A percentile compares a stretch with the other conserved stretches of the same genome.
phyloP scores from a whole-genome alignment of 78 protist genomes.

The Creolimax fragrantissima region DNA sequence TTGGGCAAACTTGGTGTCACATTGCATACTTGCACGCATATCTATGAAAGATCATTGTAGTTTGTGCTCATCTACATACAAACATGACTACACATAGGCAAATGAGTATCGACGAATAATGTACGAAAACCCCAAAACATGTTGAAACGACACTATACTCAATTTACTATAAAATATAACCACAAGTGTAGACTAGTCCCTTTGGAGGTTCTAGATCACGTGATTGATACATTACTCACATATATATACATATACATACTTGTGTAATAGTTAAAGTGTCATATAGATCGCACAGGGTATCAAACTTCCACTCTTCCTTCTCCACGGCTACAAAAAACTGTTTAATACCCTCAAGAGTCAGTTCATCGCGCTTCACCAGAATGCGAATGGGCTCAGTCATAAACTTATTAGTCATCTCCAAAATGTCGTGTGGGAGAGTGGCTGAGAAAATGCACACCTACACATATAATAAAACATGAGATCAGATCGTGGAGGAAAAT shows the following conservation, averaged over 20 bases:
- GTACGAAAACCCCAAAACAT: no score
- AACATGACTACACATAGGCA: no score
- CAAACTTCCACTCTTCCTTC: conserved; percentile 98
- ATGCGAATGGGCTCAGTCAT: conserved; percentile 89
- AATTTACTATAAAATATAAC: no score
- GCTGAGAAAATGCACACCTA: conserved; percentile 78
- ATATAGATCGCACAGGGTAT: conserved; percentile 96
- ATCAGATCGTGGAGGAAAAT: background rate
- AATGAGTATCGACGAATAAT: no score
- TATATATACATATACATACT: background rate
- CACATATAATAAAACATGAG: background rate
- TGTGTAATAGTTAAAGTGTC: conserved; percentile 95
- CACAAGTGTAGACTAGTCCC: no score
- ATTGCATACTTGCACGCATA: no score
- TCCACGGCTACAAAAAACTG: conserved; percentile 94
- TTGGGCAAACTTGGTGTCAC: no score
- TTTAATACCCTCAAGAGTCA: conserved; percentile 91
- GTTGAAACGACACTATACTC: no score
- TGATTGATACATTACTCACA: no score
- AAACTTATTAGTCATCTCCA: conserved; percentile 81
- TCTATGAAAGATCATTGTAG: no score
- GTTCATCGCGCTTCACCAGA: conserved; percentile 94
- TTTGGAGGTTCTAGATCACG: no score
- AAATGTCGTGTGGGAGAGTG: conserved; percentile 92
- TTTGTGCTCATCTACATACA: no score